A percentile compares a stretch with the other conserved stretches of the same genome.
Evolutionary conservation across 805 yeast genomes (phyloP).

Genomic region (Starmerella apis): DNA sequence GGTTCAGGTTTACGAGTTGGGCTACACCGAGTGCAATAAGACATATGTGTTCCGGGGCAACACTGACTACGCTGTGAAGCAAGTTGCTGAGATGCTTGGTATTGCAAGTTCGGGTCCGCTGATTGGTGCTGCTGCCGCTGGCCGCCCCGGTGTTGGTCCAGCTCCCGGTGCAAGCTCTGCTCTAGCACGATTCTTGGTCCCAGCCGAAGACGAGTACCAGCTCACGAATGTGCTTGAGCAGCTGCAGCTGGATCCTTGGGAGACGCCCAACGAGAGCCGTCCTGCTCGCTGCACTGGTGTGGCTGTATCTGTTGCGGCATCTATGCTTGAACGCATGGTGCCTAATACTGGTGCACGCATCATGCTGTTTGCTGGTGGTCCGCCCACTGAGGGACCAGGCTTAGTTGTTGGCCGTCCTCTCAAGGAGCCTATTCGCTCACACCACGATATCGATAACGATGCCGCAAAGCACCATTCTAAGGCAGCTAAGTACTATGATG

Average conservation of each 20-base stretch:
- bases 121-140: constrained; percentile 20
- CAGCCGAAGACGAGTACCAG: constrained; percentile 69
- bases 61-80: constrained; percentile 57
- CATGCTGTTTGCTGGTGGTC: constrained; percentile 86
- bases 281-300: constrained; percentile 89
- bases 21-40: constrained; percentile 56
- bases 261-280: constrained; percentile 63
- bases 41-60: constrained; percentile 81
- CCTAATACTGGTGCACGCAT: constrained; percentile 82
- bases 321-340: constrained; percentile 69
- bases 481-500: constrained; percentile 72
- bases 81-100: constrained; percentile 53
- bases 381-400: constrained; percentile 92
- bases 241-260: constrained; percentile 77
- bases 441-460: constrained; percentile 90
- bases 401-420: constrained; percentile 81
- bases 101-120: constrained; percentile 26
- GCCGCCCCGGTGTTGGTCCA: constrained; percentile 28
- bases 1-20: constrained; percentile 79
- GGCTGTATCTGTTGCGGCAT: constrained; percentile 75
- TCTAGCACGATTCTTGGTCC: constrained; percentile 56
- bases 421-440: constrained; percentile 94
- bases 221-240: constrained; percentile 69
- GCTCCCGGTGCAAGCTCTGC: constrained; percentile 33
- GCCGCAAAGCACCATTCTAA: constrained; percentile 76